Percentiles rank a stretch among this genome's conserved stretches.
Evolutionary conservation across 306 rosid genomes (phyloP).

Genomic region (Inga leiocalycina): DNA sequence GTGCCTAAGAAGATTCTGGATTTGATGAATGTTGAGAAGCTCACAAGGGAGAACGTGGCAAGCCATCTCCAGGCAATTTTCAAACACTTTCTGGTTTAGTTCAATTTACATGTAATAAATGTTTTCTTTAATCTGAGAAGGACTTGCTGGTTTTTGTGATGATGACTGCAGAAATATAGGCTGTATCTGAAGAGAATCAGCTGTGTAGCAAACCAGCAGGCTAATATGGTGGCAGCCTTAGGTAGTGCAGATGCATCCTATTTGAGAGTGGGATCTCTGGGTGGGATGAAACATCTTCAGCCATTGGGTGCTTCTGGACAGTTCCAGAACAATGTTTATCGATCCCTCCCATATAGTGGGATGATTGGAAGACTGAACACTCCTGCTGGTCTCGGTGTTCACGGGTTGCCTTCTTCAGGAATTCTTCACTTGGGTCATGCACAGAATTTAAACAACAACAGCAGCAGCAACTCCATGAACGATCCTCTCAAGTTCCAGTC

Average conservation of each 20-base stretch:
- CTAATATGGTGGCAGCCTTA: conserved; percentile 84
- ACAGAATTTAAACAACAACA: conserved; percentile 44
- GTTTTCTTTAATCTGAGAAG: conserved; percentile 13
- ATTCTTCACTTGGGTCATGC: conserved; percentile 62
- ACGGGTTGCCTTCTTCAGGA: conserved; percentile 69
- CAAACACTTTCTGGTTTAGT: conserved; percentile 18
- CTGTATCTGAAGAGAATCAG: conserved; percentile 89
- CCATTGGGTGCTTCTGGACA: conserved; percentile 60
- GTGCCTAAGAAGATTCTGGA: conserved; percentile 95
- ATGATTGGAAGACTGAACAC: conserved; percentile 74
- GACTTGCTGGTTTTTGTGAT: conserved; percentile 25
- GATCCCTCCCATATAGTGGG: conserved; percentile 72
- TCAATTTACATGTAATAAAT: not conserved
- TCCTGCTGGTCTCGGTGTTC: conserved; percentile 64
- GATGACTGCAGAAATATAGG: conserved; percentile 85
- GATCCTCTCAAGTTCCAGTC: conserved; percentile 59
- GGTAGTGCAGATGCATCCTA: conserved; percentile 77
- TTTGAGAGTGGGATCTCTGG: conserved; percentile 60
- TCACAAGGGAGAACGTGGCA: conserved; percentile 95
- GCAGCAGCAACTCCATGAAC: conserved; percentile 7
- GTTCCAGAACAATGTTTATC: conserved; percentile 55
- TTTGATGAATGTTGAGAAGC: conserved; percentile 92
- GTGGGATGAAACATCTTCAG: conserved; percentile 61
- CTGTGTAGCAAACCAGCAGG: conserved; percentile 87
- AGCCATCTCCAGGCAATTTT: conserved; percentile 94